Percentiles rank a stretch among this genome's conserved stretches.
These are phyloP conservation scores for Hymenotorrendiella dingleyae DNA, from an alignment of 2,329 filamentous ascomycete species.

Conservation along the genomic window DNA sequence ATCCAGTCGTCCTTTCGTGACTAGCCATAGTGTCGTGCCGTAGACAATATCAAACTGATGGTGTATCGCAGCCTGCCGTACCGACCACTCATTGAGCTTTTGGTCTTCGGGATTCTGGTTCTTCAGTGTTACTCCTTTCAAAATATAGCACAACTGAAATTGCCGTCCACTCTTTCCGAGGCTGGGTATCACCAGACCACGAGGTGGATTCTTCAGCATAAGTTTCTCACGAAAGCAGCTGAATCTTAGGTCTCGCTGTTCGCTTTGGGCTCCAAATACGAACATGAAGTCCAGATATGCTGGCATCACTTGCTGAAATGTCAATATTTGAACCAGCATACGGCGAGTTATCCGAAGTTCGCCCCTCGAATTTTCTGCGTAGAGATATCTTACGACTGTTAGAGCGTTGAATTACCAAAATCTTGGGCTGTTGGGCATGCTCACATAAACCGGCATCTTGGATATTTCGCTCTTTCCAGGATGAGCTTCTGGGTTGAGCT, in stretches of 20 bases:
- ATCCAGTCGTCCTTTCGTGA: constrained; percentile 31
- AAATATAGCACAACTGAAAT: constrained; percentile 25
- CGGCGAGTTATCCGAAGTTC: constrained; percentile 19
- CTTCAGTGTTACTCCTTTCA: constrained; percentile 20
- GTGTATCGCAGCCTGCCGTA: constrained; percentile 23
- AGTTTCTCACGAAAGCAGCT: constrained; percentile 23
- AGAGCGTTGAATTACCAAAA: background rate
- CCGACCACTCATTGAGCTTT: constrained; percentile 16
- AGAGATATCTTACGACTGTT: constrained; percentile 18
- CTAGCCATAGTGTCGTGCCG: constrained; percentile 36
- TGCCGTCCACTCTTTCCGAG: constrained; percentile 21
- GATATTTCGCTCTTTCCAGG: constrained; percentile 7
- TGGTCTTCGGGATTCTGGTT: background rate
- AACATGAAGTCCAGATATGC: constrained; percentile 30
- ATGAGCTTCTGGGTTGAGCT: too few relatives aligned
- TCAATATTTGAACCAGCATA: constrained; percentile 25
- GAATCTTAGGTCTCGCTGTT: constrained; percentile 23
- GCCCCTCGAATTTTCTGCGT: constrained; percentile 17
- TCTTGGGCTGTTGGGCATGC: constrained; percentile 4
- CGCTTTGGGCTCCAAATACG: constrained; percentile 24
- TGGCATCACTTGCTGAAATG: constrained; percentile 31
- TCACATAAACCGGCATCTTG: constrained; percentile 28
- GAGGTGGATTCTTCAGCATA: constrained; percentile 5
- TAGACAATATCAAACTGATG: constrained; percentile 24
- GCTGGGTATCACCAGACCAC: constrained; percentile 11